Percentiles rank a stretch among this genome's conserved stretches.
These are phyloP conservation scores for Mentha longifolia DNA, from an alignment of 257 asterid genomes.

Conservation along the genomic window DNA sequence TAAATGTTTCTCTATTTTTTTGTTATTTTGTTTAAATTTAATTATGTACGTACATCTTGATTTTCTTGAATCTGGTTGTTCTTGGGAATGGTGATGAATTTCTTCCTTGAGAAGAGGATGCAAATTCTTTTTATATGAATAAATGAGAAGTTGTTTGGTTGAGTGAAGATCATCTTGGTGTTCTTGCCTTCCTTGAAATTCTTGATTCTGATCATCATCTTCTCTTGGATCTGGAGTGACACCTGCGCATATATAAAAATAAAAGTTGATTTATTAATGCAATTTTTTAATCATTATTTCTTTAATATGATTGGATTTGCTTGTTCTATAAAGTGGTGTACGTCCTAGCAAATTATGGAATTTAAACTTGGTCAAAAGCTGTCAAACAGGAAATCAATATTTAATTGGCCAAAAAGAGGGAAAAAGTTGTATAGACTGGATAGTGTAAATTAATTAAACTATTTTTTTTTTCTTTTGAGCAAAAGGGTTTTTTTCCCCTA, in stretches of 20 bases:
- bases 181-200: constrained; percentile 53
- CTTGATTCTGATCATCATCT: constrained; percentile 62
- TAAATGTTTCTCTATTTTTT: background rate
- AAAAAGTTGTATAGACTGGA: too few relatives aligned
- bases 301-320: background rate
- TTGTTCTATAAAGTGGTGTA: constrained; percentile 30
- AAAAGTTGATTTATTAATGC: background rate
- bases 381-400: background rate
- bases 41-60: constrained; percentile 48
- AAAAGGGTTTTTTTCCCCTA: background rate
- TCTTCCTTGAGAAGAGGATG: constrained; percentile 63
- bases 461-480: background rate
- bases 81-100: constrained; percentile 38
- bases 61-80: constrained; percentile 30
- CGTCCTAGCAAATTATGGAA: constrained; percentile 11
- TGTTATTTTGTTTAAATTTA: background rate
- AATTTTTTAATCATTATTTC: background rate
- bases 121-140: constrained; percentile 60
- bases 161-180: constrained; percentile 54
- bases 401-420: background rate
- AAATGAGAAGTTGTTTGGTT: constrained; percentile 59
- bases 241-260: constrained; percentile 49
- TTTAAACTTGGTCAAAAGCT: constrained; percentile 28
- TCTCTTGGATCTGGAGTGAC: constrained; percentile 70
- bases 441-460: background rate